Evolutionary conservation across 2,329 filamentous ascomycete genomes (phyloP).

Genomic region (Alternaria panax): DNA sequence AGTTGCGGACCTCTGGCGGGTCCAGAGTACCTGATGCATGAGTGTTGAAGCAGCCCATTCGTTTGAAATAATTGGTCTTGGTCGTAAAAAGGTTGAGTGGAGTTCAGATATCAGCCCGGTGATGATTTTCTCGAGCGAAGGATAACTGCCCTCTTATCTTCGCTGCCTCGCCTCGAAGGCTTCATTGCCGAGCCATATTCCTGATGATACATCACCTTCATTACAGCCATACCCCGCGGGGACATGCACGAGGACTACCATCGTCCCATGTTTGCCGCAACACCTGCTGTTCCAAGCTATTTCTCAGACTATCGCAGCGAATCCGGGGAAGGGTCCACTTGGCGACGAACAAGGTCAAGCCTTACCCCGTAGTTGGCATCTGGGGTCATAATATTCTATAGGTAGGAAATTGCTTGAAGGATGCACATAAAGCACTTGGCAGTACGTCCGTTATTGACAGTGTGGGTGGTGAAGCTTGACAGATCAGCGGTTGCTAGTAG

Average conservation of each 20-base stretch:
- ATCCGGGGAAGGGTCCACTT: constrained; percentile 29
- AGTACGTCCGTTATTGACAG: constrained; percentile 4
- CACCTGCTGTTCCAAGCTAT: constrained; percentile 26
- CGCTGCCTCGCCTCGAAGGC: constrained; percentile 10
- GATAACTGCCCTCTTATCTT: constrained; percentile 5
- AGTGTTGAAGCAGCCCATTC: constrained; percentile 38
- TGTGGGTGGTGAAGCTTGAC: constrained; percentile 9
- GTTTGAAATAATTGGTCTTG: neutral
- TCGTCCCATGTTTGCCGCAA: constrained; percentile 18
- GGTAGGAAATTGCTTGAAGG: constrained; percentile 13
- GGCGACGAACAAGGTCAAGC: constrained; percentile 25
- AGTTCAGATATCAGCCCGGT: neutral
- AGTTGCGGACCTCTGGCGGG: constrained; percentile 47
- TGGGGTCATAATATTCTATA: constrained; percentile 7
- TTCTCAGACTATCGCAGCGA: constrained; percentile 19
- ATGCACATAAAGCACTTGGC: constrained; percentile 24
- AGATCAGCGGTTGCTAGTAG: constrained; percentile 14
- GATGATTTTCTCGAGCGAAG: neutral
- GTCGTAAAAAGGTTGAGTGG: neutral
- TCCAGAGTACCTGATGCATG: constrained; percentile 45
- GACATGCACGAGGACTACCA: constrained; percentile 19
- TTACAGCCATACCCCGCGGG: constrained; percentile 25
- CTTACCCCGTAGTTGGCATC: constrained; percentile 28
- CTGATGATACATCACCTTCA: constrained; percentile 14
- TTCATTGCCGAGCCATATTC: constrained; percentile 10